A percentile compares a stretch with the other conserved stretches of the same genome.
These are phyloP conservation scores for Aspergillus novoparasiticus DNA, from an alignment of 2,329 filamentous ascomycete species.

Conservation along the genomic window DNA sequence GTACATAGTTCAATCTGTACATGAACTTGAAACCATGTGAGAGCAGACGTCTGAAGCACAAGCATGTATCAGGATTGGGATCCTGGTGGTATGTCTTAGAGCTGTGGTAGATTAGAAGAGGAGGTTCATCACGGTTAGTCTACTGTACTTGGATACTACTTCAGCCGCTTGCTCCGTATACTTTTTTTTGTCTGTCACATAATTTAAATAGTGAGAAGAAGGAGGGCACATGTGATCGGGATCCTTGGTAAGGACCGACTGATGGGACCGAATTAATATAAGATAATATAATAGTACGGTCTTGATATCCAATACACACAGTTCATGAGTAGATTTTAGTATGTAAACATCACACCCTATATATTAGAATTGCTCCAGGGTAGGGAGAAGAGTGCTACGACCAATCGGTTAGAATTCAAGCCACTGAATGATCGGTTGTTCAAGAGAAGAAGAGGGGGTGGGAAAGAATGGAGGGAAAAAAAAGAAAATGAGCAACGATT, in stretches of 20 bases:
- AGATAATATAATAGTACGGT: not conserved
- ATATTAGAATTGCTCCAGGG: no score
- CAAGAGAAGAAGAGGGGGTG: not conserved
- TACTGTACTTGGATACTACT: no score
- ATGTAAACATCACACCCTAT: no score
- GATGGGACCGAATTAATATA: not conserved
- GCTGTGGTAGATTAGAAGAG: not conserved
- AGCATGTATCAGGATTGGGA: not conserved
- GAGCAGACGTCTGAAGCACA: not conserved
- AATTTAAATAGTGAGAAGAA: not conserved
- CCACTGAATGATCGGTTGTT: not conserved
- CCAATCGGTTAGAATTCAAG: not conserved
- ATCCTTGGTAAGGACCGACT: not conserved
- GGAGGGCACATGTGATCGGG: not conserved
- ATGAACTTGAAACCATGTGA: not conserved
- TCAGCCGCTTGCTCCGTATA: no score
- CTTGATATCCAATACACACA: no score
- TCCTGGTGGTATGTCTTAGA: not conserved
- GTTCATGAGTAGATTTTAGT: no score
- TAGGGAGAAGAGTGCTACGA: not conserved
- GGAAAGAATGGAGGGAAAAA: not conserved
- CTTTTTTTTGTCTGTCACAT: no score
- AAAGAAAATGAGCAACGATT: not conserved
- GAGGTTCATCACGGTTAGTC: no score
- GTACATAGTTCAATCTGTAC: not conserved